A percentile compares a stretch with the other conserved stretches of the same genome.
Evolutionary conservation across 2,329 filamentous ascomycete species (phyloP).

Genomic region (Metarhizium rileyi): DNA sequence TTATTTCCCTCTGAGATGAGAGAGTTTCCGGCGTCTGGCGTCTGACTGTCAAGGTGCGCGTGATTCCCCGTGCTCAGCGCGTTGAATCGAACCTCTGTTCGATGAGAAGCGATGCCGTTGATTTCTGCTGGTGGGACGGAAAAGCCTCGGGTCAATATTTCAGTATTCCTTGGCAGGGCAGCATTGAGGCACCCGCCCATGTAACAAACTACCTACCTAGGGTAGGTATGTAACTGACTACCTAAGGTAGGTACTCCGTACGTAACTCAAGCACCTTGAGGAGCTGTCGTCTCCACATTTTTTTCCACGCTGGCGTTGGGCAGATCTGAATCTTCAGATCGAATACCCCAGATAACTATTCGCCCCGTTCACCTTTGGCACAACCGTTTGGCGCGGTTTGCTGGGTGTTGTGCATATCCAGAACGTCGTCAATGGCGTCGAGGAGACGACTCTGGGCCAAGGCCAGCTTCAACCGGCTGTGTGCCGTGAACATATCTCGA

Average conservation of each 20-base stretch:
- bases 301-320: background rate
- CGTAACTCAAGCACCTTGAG: too few species aligned
- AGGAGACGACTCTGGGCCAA: constrained; percentile 16
- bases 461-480: constrained; percentile 14
- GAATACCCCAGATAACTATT: background rate
- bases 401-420: background rate
- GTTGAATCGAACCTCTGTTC: background rate
- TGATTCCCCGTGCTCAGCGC: background rate
- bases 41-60: background rate
- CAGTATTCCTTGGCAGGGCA: too few species aligned
- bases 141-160: background rate
- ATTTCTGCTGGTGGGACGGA: constrained; percentile 1
- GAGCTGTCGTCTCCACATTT: too few species aligned
- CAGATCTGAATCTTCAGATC: background rate
- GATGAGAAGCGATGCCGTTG: background rate
- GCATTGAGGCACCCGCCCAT: too few species aligned
- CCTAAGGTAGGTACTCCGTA: too few species aligned
- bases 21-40: background rate
- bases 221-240: too few species aligned
- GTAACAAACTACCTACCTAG: too few species aligned
- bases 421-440: constrained; percentile 22
- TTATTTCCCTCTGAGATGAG: background rate
- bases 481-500: constrained; percentile 4
- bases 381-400: background rate
- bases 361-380: background rate